These are phyloP conservation scores for Trichoderma breve DNA, from an alignment of 2,329 filamentous ascomycete genomes.

Conservation along the genomic window DNA sequence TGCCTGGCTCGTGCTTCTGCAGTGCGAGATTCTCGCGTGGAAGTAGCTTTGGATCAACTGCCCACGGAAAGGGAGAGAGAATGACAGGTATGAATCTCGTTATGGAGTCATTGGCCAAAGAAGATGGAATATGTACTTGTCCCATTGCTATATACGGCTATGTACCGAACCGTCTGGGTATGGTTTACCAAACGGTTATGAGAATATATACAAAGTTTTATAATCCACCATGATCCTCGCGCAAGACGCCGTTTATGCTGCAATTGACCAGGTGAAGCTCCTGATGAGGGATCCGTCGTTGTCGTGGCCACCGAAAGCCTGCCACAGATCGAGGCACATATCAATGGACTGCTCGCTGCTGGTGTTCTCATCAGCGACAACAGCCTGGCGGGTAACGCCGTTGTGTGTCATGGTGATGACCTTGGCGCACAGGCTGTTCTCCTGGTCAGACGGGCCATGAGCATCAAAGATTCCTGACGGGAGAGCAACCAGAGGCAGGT, in stretches of 20 bases:
- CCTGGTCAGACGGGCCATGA: conserved; percentile 6
- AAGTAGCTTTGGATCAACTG: background rate
- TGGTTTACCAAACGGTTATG: background rate
- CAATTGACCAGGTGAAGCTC: conserved; percentile 21
- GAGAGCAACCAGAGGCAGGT: conserved; percentile 19
- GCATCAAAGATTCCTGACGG: conserved; percentile 11
- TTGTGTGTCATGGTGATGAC: conserved; percentile 22
- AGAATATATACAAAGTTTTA: conserved; percentile 5
- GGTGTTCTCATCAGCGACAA: conserved; percentile 19
- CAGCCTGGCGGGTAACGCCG: conserved; percentile 19
- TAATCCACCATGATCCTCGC: background rate
- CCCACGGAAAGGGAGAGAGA: background rate
- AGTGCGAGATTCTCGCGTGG: conserved; percentile 13
- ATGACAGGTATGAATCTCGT: background rate
- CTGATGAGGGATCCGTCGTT: conserved; percentile 18
- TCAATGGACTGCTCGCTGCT: conserved; percentile 21
- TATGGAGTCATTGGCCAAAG: background rate
- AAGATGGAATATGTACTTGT: background rate
- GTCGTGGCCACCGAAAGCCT: conserved; percentile 19
- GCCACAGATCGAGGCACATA: conserved; percentile 21
- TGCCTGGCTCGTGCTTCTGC: conserved; percentile 5
- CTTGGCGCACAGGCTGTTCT: conserved; percentile 22
- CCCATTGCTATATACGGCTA: background rate
- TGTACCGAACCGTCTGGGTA: background rate
- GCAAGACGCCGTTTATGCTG: background rate